Base-by-base conservation (phyloP, 2,329 filamentous ascomycete genomes). In the Colletotrichum melonis region DNA sequence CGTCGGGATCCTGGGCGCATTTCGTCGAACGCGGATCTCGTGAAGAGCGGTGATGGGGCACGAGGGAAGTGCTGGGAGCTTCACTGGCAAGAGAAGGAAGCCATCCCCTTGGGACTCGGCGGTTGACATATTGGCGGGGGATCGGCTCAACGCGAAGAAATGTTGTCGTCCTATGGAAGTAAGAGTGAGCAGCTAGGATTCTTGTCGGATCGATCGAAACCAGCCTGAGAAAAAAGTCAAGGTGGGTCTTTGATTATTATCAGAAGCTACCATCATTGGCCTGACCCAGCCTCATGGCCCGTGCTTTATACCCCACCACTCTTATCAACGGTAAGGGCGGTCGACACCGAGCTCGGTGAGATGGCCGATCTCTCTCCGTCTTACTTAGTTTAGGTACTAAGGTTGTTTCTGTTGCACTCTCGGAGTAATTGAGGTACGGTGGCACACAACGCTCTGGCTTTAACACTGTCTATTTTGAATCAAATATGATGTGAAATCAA, bases 21-120 rank as follows among this genome's bases (percentile, higher is more conserved):
- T 95, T 68, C 91, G 91, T 76, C 94, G 94, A 68, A 98, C 84
- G 84, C 98, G 98, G 78, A 98, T 86, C 83, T 95, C 94, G 84
- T 98, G 97, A 63, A 90, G 90, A 71, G 91, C 88, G 56, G 88
- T 82, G 55, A 87, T 83, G 28, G 91, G 89, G 72, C 89, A 93
- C 1, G 93, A 90, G 1, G 91, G 84, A n/a, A 88, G 82, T 19
- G 90, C 80, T 5, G 92, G 90, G 60, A 96, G 88, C 19, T 88
- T 87, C 22, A 97, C 84, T 0, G 93, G 91, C 1, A 97, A 88
- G 68, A 93, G 84, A 16, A 88, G 87, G 79, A 95, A 97, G 75
- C 91, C 92, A 38, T 87, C 88, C 12, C 63, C 66, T 42, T 63
- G 72, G 3, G 66, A 54, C n/a, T 67, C 73, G 28, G 24, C 26